Evolutionary conservation across 371 early-diverging fungal species (phyloP).

Genomic region (Mucor velutinosus): DNA sequence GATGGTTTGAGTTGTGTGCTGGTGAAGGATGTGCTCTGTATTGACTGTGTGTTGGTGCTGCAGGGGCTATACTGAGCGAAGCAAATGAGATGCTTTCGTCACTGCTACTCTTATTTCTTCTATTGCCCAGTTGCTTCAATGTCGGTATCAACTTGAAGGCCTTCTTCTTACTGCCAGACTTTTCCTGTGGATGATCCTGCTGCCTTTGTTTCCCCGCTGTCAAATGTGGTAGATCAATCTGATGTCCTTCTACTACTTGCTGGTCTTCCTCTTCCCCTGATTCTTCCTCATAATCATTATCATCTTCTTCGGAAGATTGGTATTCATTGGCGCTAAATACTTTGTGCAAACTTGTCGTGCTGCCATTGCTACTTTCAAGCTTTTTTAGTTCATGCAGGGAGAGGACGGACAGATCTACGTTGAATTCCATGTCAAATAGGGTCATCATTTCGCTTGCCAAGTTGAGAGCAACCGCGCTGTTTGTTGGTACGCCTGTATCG

Average conservation of each 20-base stretch:
- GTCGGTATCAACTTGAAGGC: too few relatives aligned
- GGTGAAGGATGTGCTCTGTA: not conserved
- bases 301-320: not conserved
- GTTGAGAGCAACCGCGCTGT: slow-evolving; percentile 19
- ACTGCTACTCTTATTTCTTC: not conserved
- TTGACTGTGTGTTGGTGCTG: not conserved
- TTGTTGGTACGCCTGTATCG: slow-evolving; percentile 20
- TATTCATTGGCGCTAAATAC: not conserved
- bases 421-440: slow-evolving; percentile 50
- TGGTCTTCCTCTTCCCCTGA: not conserved
- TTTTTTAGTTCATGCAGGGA: not conserved
- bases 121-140: not conserved
- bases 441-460: slow-evolving; percentile 42
- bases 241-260: not conserved
- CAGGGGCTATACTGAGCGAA: not conserved
- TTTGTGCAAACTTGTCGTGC: not conserved
- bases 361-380: not conserved
- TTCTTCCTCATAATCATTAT: not conserved
- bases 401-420: slow-evolving; percentile 29
- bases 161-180: too few relatives aligned
- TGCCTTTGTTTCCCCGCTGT: not conserved
- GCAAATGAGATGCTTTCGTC: not conserved
- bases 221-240: not conserved
- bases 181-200: too few relatives aligned
- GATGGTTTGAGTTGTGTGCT: not conserved